Percentiles rank a stretch among this genome's conserved stretches.
Evolutionary conservation across 257 asterid species (phyloP).

Genomic region (Forsythia suspensa): DNA sequence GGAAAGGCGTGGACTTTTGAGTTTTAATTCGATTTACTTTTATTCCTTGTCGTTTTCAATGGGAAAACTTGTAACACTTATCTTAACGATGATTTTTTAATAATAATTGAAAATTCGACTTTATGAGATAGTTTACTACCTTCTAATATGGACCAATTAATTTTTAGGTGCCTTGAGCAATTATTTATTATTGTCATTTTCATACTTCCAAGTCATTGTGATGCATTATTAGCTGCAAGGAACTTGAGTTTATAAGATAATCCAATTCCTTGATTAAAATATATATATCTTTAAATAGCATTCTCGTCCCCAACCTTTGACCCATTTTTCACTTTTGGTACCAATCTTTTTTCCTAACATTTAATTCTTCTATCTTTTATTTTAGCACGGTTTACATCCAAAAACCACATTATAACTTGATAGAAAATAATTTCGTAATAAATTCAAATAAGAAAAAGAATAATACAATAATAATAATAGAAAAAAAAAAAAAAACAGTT

Average conservation of each 20-base stretch:
- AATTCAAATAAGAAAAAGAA: not conserved
- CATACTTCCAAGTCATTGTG: not conserved
- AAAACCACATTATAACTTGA: not conserved
- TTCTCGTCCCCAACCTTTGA: not conserved
- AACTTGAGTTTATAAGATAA: not conserved
- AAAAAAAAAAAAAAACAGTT: too few relatives aligned
- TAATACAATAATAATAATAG: too few relatives aligned
- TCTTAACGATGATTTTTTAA: not conserved
- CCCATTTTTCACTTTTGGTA: not conserved
- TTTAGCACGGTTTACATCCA: not conserved
- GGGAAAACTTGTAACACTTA: not conserved
- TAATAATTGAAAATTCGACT: too few relatives aligned
- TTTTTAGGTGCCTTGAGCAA: not conserved
- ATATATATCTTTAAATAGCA: not conserved
- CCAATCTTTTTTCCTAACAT: not conserved
- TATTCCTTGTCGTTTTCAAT: not conserved
- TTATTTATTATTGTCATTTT: not conserved
- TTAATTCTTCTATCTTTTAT: not conserved
- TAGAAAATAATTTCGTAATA: not conserved
- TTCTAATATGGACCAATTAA: too few relatives aligned
- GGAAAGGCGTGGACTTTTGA: not conserved
- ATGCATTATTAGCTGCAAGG: not conserved
- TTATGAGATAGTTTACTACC: not conserved
- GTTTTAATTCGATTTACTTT: not conserved
- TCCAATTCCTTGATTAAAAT: not conserved